Base-by-base conservation (phyloP, 2,329 filamentous ascomycete species). In the Laburnicola sp. region DNA sequence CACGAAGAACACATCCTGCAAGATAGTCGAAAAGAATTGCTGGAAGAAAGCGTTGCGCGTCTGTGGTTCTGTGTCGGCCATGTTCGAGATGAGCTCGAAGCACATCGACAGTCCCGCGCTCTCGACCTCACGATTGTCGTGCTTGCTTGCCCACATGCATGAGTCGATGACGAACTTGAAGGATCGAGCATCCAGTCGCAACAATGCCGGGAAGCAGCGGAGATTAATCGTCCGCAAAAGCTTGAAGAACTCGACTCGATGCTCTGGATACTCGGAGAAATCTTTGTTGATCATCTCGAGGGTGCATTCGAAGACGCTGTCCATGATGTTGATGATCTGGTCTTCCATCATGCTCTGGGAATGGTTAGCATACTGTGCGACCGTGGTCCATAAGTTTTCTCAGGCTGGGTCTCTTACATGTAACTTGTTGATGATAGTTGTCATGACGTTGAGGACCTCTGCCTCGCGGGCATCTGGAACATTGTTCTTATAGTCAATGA, bases 201-300 rank as follows among this genome's bases (percentile, higher is more conserved):
- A 82, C 22, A 99, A 82, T 1, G 94, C 88, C 42, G 91, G 91
- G 86, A 99, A 99, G 76, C 94, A 99, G 73, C 96, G 91, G 41
- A 97, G 78, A 74, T 99, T 99, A 77, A 99, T 97, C 10, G 93
- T 90, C 62, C 95, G 85, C 32, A 99, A 82, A 23, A 99, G 84
- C 75, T 96, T 97, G 83, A 99, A 99, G 76, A 99, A 99, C 74
- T 97, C 93, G n/a, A 99, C 94, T 51, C 95, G 88, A 72, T 99
- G 94, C 74, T 99, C 94, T 0, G 94, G 94, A 74, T 96, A 99
- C 71, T 99, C 94, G 40, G 95, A 97, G 75, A 99, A 99, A 75
- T 99, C 94, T 78, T 99, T 99, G 84, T 97, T 99, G 78, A 99
- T 99, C 94, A 99, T 99, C 67, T 96, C 91, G 50, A 99, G 80